Base-by-base conservation (phyloP, 23 red algal species). In the Gracilaria caudata region DNA sequence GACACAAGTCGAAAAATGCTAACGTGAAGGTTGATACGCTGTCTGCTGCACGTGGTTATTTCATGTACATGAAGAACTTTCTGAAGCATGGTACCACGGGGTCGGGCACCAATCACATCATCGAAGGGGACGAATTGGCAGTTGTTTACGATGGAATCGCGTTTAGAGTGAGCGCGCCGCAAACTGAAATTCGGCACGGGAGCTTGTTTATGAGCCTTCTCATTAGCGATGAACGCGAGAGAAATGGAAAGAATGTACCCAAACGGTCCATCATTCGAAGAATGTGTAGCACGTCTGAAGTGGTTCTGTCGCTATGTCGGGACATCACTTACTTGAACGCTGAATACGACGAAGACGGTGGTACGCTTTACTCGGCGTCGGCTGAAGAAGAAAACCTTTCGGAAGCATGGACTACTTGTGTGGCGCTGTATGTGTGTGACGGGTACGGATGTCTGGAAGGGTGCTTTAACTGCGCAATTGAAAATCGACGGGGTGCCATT, bases 51-150 rank as follows among this genome's bases (percentile, higher is more conserved):
- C 81, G 81, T 53, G 65, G 81, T 32, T 85, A 85, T 29, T 85
- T 85, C 64, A 85, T 85, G 81, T 85, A 85, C 65, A 51, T 85
- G 81, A 85, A 85, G 37, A 85, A 85, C 60, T 85, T 85, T 59
- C 45, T 85, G 3, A 85, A 85, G 49, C 81, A 85, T 46, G 81
- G 81, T 36, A 85, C 81, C 11, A 72, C 81, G 8, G 81, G 81
- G 0, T 53, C 63, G 40, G 20, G 30, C 40, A 55, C 39, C 11
- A 85, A 85, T 72, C 81, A 85, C 21, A 71, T 85, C 28, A 51
- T 85, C 9, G 81, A 85, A 51, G 81, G 81, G 0, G 81, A 85
- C 32, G 81, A 85, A 51, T 28, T 85, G 81, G 81, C 81, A 0
- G 81, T 85, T 4, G 63, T 85, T n/a, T 85, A 85, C 60, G 81